These are phyloP conservation scores for Cyclotella sp. DNA, from an alignment of 108 stramenopile species.

Conservation along the genomic window DNA sequence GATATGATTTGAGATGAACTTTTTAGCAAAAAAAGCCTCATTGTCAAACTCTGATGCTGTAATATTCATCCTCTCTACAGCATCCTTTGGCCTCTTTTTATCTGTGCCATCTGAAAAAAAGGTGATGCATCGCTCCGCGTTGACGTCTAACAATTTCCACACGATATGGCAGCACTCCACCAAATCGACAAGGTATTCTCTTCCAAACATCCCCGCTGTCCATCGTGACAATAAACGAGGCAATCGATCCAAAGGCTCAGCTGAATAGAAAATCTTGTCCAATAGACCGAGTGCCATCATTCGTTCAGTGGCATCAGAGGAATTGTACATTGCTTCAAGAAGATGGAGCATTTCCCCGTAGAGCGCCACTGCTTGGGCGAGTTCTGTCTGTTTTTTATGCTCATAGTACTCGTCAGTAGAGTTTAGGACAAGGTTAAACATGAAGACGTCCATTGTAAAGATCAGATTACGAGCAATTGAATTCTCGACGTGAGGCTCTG, in stretches of 20 bases:
- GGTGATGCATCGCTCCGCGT: slow-evolving; percentile 45
- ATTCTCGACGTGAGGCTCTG: slow-evolving; percentile 5
- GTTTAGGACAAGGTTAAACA: slow-evolving; percentile 89
- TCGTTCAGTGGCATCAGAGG: slow-evolving; percentile 76
- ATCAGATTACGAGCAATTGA: slow-evolving; percentile 61
- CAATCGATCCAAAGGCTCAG: slow-evolving; percentile 81
- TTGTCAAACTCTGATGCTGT: slow-evolving; percentile 82
- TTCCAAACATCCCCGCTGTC: slow-evolving; percentile 72
- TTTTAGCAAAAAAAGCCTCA: slow-evolving; percentile 64
- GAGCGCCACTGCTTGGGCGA: slow-evolving; percentile 79
- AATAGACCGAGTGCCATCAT: slow-evolving; percentile 87
- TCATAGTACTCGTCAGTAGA: slow-evolving; percentile 72
- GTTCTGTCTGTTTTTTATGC: slow-evolving; percentile 65
- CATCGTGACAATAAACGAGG: slow-evolving; percentile 74
- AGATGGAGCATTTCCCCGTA: slow-evolving; percentile 86
- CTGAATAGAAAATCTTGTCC: slow-evolving; percentile 82
- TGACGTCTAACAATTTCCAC: slow-evolving; percentile 77
- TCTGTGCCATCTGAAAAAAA: slow-evolving; percentile 30
- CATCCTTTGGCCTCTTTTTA: slow-evolving; percentile 51
- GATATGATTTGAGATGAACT: slow-evolving; percentile 79
- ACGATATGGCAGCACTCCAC: slow-evolving; percentile 78
- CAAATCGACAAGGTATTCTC: slow-evolving; percentile 87
- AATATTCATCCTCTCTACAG: slow-evolving; percentile 66
- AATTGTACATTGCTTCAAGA: slow-evolving; percentile 74
- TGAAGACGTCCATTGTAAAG: slow-evolving; percentile 93